These are phyloP conservation scores for Aspergillus phoenicis DNA, from an alignment of 2,329 filamentous ascomycete genomes.

Conservation along the genomic window DNA sequence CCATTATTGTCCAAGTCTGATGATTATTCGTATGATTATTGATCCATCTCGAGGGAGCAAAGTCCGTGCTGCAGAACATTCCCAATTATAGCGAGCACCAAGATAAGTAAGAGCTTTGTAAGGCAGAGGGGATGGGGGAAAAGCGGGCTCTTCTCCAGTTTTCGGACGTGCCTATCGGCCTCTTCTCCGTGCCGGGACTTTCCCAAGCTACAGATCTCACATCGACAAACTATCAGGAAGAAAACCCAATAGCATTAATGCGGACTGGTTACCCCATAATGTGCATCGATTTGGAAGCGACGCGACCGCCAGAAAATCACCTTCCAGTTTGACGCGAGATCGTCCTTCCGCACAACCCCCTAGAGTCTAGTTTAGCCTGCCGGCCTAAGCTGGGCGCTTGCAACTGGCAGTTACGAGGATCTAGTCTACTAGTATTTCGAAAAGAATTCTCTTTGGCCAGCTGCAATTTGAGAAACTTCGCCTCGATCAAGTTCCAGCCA, in stretches of 20 bases:
- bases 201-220: neutral
- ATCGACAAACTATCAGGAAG: neutral
- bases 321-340: slow-evolving; percentile 1
- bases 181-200: neutral
- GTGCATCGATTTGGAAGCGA: slow-evolving; percentile 3
- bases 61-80: neutral
- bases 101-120: neutral
- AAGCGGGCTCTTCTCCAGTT: too few relatives aligned
- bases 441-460: neutral
- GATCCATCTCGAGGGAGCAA: neutral
- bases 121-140: neutral
- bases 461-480: slow-evolving; percentile 3
- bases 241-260: neutral
- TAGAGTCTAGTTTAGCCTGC: neutral
- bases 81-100: neutral
- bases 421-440: neutral
- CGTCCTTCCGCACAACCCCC: neutral
- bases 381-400: neutral
- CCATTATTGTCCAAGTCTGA: too few relatives aligned
- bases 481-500: slow-evolving; percentile 5
- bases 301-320: neutral
- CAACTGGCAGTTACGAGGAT: neutral
- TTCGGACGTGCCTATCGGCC: neutral
- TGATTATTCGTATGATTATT: neutral
- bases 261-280: neutral